Base-by-base conservation (phyloP, 345 rosid genomes). In the Eucalyptus decipiens region DNA sequence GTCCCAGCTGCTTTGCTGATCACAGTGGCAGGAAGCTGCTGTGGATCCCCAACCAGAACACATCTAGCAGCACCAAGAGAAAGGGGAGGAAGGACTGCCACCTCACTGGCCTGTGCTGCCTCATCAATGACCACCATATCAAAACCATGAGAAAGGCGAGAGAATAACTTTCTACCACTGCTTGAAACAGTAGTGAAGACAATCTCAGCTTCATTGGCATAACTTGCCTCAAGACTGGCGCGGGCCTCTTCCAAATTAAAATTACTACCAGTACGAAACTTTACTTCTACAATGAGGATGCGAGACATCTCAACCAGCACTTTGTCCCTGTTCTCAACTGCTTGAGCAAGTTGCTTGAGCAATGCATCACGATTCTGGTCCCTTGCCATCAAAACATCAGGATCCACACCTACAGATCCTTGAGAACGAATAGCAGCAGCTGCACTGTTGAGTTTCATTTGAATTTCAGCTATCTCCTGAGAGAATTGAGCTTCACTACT, bases 41-140 rank as follows among this genome's bases (percentile, higher is more conserved):
- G 99, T 80, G 99, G 99, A 94, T 98, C 99, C 83, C 99, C 99
- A 28, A 98, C 99, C 92, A 98, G 99, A 91, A 98, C 99, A 91
- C 99, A 98, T 18, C 99, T 93, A 48, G 99, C 96, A 56, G 99
- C 99, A 80, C 99, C 99, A 62, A 98, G 99, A 69, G 99, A 92
- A 85, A 98, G 97, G 58, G 99, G 99, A 89, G 99, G 99, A 91
- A 98, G 98, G 92, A 96, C 95, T 80, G 92, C 99, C 50, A 95
- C 98, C 93, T 98, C 99, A 87, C 99, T 97, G 88, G 99, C 99
- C 92, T 98, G 99, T 85, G 99, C 99, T 87, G 99, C 99, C 92
- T 98, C 99, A 40, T 98, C 99, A 58, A 98, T 98, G 90, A 98
- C 99, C 48, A 98, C 99, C 99, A 98, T 98, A 92, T 98, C 99